These are phyloP conservation scores for Trichophyton schoenleinii DNA, from an alignment of 2,329 filamentous ascomycete species.

Conservation along the genomic window DNA sequence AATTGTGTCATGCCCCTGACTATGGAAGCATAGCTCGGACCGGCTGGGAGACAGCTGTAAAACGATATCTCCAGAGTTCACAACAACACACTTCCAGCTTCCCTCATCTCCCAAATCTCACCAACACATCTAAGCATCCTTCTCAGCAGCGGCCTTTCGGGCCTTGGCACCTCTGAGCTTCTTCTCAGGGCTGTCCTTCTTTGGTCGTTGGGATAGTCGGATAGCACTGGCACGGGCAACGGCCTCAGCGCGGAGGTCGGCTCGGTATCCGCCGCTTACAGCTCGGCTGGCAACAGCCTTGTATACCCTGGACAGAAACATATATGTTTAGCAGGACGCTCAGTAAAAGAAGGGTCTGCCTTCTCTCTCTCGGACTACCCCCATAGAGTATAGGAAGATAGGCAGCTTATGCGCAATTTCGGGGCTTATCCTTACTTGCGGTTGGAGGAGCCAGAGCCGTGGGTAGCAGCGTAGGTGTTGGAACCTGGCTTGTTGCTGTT, in stretches of 20 bases:
- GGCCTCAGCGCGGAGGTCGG: conserved; percentile 63
- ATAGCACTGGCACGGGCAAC: conserved; percentile 80
- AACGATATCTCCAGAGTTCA: background rate
- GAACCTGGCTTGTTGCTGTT: conserved; percentile 61
- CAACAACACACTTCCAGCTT: background rate
- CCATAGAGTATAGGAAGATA: background rate
- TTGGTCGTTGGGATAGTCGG: conserved; percentile 62
- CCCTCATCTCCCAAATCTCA: background rate
- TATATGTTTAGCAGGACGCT: conserved; percentile 10
- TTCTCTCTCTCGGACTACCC: background rate
- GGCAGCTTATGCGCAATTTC: background rate
- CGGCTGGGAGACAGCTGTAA: background rate
- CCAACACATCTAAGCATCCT: conserved; percentile 23
- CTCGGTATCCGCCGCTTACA: conserved; percentile 75
- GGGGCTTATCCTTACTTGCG: conserved; percentile 53
- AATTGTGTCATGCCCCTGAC: background rate
- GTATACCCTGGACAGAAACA: conserved; percentile 55
- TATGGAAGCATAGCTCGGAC: background rate
- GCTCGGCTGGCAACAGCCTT: conserved; percentile 70
- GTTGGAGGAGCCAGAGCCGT: conserved; percentile 58
- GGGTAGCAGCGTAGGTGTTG: conserved; percentile 52
- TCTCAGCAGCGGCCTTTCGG: conserved; percentile 47
- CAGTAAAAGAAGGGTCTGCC: conserved; percentile 3
- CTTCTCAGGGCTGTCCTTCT: conserved; percentile 59
- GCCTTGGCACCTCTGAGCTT: conserved; percentile 75